phyloP scores from a whole-genome alignment of 805 yeast genomes.

The Cyberlindnera subsufficiens region DNA sequence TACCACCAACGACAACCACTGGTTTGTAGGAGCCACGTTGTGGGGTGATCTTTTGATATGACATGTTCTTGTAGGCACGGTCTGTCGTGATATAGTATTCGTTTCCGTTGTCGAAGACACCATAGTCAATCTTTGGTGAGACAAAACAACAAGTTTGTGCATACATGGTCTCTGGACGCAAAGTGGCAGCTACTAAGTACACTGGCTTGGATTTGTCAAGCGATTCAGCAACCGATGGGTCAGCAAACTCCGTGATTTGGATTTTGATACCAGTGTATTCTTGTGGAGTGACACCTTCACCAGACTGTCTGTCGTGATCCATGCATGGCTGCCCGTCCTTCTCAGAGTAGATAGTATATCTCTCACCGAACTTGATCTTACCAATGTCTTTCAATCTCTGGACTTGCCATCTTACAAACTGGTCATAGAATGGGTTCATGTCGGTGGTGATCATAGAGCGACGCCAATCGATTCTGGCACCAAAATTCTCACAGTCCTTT shows the following conservation, averaged over 20 bases:
- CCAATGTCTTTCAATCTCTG: conserved; percentile 77
- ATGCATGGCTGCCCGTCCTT: conserved; percentile 99
- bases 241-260: conserved; percentile 52
- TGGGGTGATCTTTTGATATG: conserved; percentile 90
- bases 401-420: conserved; percentile 96
- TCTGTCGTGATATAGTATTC: conserved; percentile 81
- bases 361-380: conserved; percentile 95
- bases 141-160: conserved; percentile 98
- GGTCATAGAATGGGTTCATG: conserved; percentile 89
- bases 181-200: conserved; percentile 89
- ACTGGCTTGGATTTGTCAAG: conserved; percentile 54
- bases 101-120: conserved; percentile 80
- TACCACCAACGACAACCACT: conserved; percentile 57
- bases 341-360: conserved; percentile 95
- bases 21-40: conserved; percentile 72
- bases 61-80: conserved; percentile 97
- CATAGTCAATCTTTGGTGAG: conserved; percentile 89
- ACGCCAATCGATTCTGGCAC: conserved; percentile 98
- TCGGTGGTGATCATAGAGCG: conserved; percentile 94
- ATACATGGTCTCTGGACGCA: conserved; percentile 98
- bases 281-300: conserved; percentile 96
- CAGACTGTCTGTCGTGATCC: conserved; percentile 97
- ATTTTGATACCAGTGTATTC: conserved; percentile 94
- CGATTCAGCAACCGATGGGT: conserved; percentile 33
- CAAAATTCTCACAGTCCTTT: conserved; percentile 71